Conservation (phyloP, 2,329 filamentous ascomycete species). For the Colletotrichum sp. region DNA sequence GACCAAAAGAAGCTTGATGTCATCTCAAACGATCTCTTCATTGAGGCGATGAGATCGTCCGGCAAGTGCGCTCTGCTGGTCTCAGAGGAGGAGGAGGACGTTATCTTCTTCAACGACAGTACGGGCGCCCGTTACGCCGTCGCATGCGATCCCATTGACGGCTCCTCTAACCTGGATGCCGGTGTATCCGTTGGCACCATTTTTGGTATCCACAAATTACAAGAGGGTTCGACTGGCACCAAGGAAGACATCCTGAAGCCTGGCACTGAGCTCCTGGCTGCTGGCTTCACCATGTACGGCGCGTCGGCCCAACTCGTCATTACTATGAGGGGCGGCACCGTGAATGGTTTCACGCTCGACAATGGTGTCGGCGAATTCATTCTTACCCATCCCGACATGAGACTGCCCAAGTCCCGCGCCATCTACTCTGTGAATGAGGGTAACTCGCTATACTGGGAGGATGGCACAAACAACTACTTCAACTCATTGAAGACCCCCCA, state of each 20-base stretch:
- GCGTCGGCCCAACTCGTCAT: conserved; percentile 95
- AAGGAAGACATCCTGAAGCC: conserved; percentile 89
- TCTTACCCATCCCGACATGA: conserved; percentile 94
- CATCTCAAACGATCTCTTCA: conserved; percentile 97
- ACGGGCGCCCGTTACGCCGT: conserved; percentile 87
- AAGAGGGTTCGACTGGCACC: conserved; percentile 74
- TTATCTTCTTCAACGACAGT: conserved; percentile 84
- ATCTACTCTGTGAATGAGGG: conserved; percentile 99
- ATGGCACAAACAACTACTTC: conserved; percentile 86
- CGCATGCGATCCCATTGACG: conserved; percentile 97
- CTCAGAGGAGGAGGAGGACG: conserved; percentile 96
- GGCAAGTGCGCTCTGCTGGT: conserved; percentile 90
- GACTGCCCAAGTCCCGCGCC: conserved; percentile 75
- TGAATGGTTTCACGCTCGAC: conserved; percentile 98
- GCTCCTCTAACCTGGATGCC: conserved; percentile 95
- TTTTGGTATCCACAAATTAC: conserved; percentile 91
- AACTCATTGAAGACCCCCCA: conserved; percentile 84
- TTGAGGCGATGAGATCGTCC: conserved; percentile 91
- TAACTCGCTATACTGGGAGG: conserved; percentile 96
- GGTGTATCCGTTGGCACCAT: conserved; percentile 98
- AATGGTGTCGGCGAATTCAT: conserved; percentile 98
- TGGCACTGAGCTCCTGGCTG: conserved; percentile 88
- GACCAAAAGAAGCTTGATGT: conserved; percentile 99
- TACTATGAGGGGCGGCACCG: conserved; percentile 89
- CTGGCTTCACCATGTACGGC: conserved; percentile 99